Percentiles rank a stretch among this genome's conserved stretches.
Evolutionary conservation across 805 yeast genomes (phyloP).

Genomic region (Metschnikowia matae): DNA sequence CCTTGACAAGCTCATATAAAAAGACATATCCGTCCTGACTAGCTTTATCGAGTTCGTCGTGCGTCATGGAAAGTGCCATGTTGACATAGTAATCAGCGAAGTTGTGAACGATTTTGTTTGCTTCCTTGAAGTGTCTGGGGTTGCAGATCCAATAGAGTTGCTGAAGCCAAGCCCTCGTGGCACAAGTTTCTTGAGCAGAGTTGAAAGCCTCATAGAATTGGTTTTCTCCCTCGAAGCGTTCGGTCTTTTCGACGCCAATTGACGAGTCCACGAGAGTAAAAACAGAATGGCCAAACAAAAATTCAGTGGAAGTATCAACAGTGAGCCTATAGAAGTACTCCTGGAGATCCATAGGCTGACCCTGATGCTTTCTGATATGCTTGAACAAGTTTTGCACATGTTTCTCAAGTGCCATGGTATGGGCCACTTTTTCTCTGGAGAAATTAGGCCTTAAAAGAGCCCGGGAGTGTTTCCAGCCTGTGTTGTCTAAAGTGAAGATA

Average conservation of each 20-base stretch:
- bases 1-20: constrained; percentile 13
- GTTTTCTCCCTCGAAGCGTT: constrained; percentile 10
- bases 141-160: constrained; percentile 10
- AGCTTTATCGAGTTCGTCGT: constrained; percentile 7
- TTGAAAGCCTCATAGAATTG: constrained; percentile 13
- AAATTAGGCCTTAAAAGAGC: constrained; percentile 38
- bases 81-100: constrained; percentile 9
- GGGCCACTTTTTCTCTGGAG: constrained; percentile 36
- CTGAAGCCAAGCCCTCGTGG: constrained; percentile 6
- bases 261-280: constrained; percentile 4
- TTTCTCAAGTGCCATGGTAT: constrained; percentile 31
- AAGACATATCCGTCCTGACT: constrained; percentile 8
- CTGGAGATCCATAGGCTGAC: constrained; percentile 13
- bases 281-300: constrained; percentile 15
- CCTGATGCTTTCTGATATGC: constrained; percentile 16
- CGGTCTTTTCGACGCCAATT: constrained; percentile 4
- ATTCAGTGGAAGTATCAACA: constrained; percentile 16
- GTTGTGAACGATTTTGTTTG: constrained; percentile 9
- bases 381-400: constrained; percentile 26
- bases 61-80: constrained; percentile 6
- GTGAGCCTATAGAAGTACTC: constrained; percentile 14
- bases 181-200: constrained; percentile 7
- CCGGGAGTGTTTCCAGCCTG: constrained; percentile 38
- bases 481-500: constrained; percentile 35
- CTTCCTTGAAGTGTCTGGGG: constrained; percentile 6